Conservation (phyloP, 306 rosid genomes). For the Rubus idaeus region DNA sequence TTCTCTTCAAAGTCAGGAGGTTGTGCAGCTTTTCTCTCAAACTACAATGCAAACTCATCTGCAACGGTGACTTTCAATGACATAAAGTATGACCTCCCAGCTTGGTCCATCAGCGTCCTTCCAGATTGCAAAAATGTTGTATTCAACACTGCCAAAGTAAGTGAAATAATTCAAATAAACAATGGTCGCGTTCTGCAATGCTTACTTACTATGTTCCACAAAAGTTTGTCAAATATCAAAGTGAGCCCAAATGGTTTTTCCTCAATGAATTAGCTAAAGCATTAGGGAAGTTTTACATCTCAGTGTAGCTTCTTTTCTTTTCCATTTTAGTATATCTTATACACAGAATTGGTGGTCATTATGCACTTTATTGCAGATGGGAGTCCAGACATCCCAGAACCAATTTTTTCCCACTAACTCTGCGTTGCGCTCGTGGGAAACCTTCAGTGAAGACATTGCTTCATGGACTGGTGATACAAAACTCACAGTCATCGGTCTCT, state of each 20-base stretch:
- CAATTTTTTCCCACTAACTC: constrained; percentile 41
- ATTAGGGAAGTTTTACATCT: not conserved
- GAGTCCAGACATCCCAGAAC: constrained; percentile 36
- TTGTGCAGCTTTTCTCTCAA: constrained; percentile 84
- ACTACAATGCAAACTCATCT: constrained; percentile 46
- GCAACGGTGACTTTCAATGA: constrained; percentile 54
- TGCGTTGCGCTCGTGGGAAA: constrained; percentile 49
- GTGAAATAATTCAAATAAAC: not conserved
- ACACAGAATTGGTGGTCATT: not conserved
- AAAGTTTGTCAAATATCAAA: not conserved
- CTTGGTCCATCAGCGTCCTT: constrained; percentile 87
- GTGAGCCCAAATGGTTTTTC: constrained; percentile 1
- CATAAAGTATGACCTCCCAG: constrained; percentile 58
- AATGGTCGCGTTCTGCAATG: not conserved
- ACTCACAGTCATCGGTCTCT: constrained; percentile 48
- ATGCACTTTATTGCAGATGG: constrained; percentile 42
- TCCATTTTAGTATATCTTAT: not conserved
- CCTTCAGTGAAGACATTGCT: constrained; percentile 58
- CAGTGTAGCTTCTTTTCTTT: not conserved
- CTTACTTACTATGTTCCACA: not conserved
- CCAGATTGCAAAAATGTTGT: constrained; percentile 75
- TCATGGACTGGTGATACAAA: constrained; percentile 37
- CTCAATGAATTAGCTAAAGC: not conserved
- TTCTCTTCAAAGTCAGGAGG: constrained; percentile 51
- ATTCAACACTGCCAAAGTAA: constrained; percentile 82